phyloP scores from a whole-genome alignment of 352 stramenopile genomes.

The Globisporangium rhizosaccharum region DNA sequence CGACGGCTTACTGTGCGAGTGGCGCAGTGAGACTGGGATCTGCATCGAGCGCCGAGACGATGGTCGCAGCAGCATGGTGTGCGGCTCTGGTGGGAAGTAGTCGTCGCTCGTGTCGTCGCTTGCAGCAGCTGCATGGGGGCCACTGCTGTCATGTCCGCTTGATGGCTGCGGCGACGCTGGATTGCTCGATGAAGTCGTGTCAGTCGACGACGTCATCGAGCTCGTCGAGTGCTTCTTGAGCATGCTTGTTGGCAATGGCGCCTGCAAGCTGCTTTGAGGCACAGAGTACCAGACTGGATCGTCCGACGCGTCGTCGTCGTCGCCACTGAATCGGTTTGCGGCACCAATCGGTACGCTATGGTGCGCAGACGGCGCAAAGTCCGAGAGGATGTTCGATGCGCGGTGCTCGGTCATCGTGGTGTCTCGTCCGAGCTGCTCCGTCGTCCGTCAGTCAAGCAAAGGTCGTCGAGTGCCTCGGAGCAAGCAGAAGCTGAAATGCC shows the following conservation, averaged over 20 bases:
- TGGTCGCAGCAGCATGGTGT: constrained; percentile 1
- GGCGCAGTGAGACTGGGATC: constrained; percentile 4
- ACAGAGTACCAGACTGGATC: constrained; percentile 68
- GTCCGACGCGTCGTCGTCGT: constrained; percentile 64
- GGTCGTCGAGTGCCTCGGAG: no score
- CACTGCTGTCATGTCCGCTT: neutral
- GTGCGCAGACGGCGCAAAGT: neutral
- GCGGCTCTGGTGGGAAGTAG: constrained; percentile 21
- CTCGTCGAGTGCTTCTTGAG: constrained; percentile 55
- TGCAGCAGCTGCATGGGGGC: neutral
- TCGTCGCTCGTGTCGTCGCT: constrained; percentile 19
- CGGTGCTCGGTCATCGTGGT: neutral
- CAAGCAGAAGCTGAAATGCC: no score
- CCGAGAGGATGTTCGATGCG: neutral
- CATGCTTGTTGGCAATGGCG: constrained; percentile 39
- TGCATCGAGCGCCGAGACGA: constrained; percentile 8
- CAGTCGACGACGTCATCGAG: constrained; percentile 22
- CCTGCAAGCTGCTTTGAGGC: constrained; percentile 51
- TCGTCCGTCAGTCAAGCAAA: no score
- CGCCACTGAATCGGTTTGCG: constrained; percentile 14
- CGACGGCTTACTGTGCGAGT: constrained; percentile 17
- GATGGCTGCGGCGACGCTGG: constrained; percentile 6
- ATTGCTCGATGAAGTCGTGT: constrained; percentile 12
- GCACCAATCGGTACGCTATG: neutral
- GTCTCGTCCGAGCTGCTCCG: no score